phyloP scores from a whole-genome alignment of 106 monocot species.

The Phalaenopsis aphrodite region DNA sequence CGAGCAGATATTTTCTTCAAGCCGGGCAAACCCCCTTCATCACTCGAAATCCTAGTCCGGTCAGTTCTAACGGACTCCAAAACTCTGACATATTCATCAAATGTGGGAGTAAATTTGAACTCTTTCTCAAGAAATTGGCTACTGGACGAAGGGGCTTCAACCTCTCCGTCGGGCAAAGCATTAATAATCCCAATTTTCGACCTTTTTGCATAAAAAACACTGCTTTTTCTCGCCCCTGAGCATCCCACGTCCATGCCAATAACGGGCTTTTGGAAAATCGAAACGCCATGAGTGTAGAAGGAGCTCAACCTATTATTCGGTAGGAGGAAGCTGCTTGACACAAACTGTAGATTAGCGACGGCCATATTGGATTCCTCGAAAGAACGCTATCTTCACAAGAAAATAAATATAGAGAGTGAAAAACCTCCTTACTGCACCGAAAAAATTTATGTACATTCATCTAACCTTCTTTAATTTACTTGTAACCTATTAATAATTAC shows the following conservation, averaged over 20 bases:
- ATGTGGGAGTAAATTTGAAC: constrained; percentile 61
- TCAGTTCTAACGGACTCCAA: constrained; percentile 68
- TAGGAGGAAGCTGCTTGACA: neutral
- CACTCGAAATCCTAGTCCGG: constrained; percentile 19
- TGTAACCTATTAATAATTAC: too few relatives aligned
- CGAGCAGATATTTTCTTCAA: constrained; percentile 20
- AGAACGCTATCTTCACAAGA: neutral
- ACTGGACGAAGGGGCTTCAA: constrained; percentile 9
- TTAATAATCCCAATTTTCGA: constrained; percentile 4
- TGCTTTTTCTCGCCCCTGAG: constrained; percentile 12
- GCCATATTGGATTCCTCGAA: neutral
- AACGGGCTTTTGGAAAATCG: constrained; percentile 13
- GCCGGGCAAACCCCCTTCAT: constrained; percentile 10
- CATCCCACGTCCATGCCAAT: neutral
- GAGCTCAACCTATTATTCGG: neutral
- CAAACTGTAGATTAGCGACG: neutral
- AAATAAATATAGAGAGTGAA: neutral
- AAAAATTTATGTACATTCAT: too few relatives aligned
- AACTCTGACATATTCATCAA: constrained; percentile 78
- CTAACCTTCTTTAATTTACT: too few relatives aligned
- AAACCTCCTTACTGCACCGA: too few relatives aligned
- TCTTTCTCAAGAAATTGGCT: constrained; percentile 52
- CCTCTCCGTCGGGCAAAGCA: constrained; percentile 24
- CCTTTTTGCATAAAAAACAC: constrained; percentile 13
- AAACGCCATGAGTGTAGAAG: neutral